These are phyloP conservation scores for Musa troglodytarum DNA, from an alignment of 176 grass and related monocot genomes.

Conservation along the genomic window DNA sequence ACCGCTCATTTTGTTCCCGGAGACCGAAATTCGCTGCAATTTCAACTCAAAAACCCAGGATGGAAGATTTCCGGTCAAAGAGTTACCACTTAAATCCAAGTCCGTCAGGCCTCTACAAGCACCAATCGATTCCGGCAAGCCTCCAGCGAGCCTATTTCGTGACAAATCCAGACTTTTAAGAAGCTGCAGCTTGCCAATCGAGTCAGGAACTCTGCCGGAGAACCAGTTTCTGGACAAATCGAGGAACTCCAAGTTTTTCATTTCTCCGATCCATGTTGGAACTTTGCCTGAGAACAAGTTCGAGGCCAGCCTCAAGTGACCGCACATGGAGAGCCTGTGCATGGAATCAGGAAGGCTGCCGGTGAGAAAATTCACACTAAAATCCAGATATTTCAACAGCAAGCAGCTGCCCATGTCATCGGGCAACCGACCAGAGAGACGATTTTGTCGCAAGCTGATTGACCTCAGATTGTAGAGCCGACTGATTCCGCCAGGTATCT, in stretches of 20 bases:
- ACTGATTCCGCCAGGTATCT: conserved; percentile 46
- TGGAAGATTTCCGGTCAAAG: conserved; percentile 61
- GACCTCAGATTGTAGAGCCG: conserved; percentile 36
- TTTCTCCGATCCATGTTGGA: conserved; percentile 75
- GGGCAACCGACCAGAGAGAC: conserved; percentile 63
- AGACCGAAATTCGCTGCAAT: conserved; percentile 54
- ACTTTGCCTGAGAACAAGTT: conserved; percentile 57
- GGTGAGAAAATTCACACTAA: conserved; percentile 62
- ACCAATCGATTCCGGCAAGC: conserved; percentile 30
- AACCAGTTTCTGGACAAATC: conserved; percentile 69
- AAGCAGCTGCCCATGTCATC: conserved; percentile 49
- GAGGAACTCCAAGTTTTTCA: conserved; percentile 57
- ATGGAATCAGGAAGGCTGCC: conserved; percentile 55
- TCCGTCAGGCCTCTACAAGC: conserved; percentile 52
- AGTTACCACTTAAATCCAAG: conserved; percentile 60
- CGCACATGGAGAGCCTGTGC: conserved; percentile 37
- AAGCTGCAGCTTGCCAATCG: neutral
- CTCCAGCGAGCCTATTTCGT: neutral
- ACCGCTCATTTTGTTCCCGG: conserved; percentile 56
- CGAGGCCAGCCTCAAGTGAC: conserved; percentile 39
- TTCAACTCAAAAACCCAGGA: conserved; percentile 67
- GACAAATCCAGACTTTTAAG: conserved; percentile 15
- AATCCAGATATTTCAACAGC: conserved; percentile 59
- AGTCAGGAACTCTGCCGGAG: conserved; percentile 47
- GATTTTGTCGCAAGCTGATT: conserved; percentile 56